These are phyloP conservation scores for Neoboletus brunneissimus DNA, from an alignment of 768 basidiomycete species.

Conservation along the genomic window DNA sequence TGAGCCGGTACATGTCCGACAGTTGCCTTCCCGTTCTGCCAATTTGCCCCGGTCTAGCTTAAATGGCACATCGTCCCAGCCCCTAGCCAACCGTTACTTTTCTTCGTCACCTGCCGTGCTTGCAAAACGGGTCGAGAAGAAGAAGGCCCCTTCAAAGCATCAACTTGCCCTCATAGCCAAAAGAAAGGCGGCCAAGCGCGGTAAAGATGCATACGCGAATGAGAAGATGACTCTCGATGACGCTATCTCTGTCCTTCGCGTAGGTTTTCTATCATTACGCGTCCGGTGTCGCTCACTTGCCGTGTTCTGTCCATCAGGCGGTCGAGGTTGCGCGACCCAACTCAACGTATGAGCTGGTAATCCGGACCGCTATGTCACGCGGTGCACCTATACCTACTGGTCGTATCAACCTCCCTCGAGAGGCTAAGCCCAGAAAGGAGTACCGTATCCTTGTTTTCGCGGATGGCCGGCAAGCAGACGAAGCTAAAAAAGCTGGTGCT, in stretches of 20 bases:
- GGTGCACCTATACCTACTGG: slow-evolving; percentile 87
- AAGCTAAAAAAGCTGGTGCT: slow-evolving; percentile 85
- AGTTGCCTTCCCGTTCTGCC: slow-evolving; percentile 41
- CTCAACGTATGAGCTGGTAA: slow-evolving; percentile 74
- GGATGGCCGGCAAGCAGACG: slow-evolving; percentile 76
- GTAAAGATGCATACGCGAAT: slow-evolving; percentile 54
- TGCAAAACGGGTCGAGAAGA: slow-evolving; percentile 49
- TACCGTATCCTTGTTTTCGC: slow-evolving; percentile 93
- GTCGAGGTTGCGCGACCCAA: slow-evolving; percentile 77
- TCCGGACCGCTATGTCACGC: slow-evolving; percentile 76
- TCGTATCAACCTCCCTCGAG: slow-evolving; percentile 79
- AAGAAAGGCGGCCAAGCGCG: slow-evolving; percentile 53
- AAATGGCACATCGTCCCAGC: not conserved
- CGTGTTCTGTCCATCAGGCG: slow-evolving; percentile 47
- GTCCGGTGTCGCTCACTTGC: slow-evolving; percentile 4
- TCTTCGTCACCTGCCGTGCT: slow-evolving; percentile 47
- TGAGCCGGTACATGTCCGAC: not conserved
- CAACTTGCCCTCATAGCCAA: slow-evolving; percentile 63
- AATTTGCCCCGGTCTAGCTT: not conserved
- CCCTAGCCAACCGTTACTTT: slow-evolving; percentile 36
- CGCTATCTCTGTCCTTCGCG: slow-evolving; percentile 70
- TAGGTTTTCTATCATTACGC: slow-evolving; percentile 34
- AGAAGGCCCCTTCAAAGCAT: slow-evolving; percentile 65
- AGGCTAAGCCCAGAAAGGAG: slow-evolving; percentile 66
- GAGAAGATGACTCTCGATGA: slow-evolving; percentile 66